These are phyloP conservation scores for Diaporthe longicolla DNA, from an alignment of 2,329 filamentous ascomycete species.

Conservation along the genomic window DNA sequence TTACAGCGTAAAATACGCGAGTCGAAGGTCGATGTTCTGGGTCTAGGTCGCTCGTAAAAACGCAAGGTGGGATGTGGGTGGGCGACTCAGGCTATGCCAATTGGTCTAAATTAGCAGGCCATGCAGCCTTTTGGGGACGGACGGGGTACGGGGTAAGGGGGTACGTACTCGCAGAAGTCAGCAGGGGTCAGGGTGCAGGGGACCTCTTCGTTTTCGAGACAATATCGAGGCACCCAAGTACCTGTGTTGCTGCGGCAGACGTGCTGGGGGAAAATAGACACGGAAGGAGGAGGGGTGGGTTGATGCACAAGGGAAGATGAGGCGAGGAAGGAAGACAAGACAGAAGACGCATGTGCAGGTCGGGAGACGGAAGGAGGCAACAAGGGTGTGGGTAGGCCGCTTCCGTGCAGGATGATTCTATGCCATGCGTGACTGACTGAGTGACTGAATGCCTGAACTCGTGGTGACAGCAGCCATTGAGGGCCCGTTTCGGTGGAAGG, in stretches of 20 bases:
- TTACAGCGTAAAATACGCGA: conserved; percentile 18
- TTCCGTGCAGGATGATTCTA: background rate
- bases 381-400: conserved; percentile 6
- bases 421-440: background rate
- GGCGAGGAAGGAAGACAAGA: conserved; percentile 1
- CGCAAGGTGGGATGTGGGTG: conserved; percentile 20
- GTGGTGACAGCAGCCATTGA: conserved; percentile 9
- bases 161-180: background rate
- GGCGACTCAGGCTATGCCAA: conserved; percentile 8
- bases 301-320: background rate
- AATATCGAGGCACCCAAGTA: background rate
- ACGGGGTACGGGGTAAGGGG: conserved; percentile 24
- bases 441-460: background rate
- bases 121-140: conserved; percentile 11
- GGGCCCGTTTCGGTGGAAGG: too few relatives aligned
- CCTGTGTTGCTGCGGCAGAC: too few relatives aligned
- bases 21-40: background rate
- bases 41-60: conserved; percentile 21
- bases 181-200: conserved; percentile 3
- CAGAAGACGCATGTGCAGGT: background rate
- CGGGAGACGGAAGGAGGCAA: conserved; percentile 13
- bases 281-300: background rate
- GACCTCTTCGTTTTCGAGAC: background rate
- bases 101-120: background rate
- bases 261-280: background rate